These are phyloP conservation scores for Taiozyma sp. DNA, from an alignment of 1,139 yeast genomes.

Conservation along the genomic window DNA sequence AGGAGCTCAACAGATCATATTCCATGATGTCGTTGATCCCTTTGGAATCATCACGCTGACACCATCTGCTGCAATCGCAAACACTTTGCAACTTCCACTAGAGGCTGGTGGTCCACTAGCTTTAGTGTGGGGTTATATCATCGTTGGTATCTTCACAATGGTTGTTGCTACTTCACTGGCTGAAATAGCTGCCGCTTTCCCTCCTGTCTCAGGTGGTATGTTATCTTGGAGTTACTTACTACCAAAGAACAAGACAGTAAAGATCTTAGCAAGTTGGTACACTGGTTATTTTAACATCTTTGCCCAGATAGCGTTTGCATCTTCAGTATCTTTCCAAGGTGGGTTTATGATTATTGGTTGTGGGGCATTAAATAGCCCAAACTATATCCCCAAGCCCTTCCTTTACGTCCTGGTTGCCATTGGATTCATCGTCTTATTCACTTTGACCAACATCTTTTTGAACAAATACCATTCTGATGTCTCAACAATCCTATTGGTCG, in stretches of 20 bases:
- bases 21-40: conserved; percentile 30
- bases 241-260: conserved; percentile 10
- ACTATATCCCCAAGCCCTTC: conserved; percentile 14
- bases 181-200: conserved; percentile 25
- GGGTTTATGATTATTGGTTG: conserved; percentile 18
- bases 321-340: conserved; percentile 23
- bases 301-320: conserved; percentile 23
- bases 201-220: conserved; percentile 24
- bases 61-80: conserved; percentile 34
- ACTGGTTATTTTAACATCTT: conserved; percentile 24
- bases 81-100: conserved; percentile 25
- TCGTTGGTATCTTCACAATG: conserved; percentile 22
- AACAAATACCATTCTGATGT: conserved; percentile 21
- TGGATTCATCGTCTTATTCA: conserved; percentile 21
- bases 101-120: conserved; percentile 23
- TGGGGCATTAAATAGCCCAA: conserved; percentile 14
- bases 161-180: conserved; percentile 24
- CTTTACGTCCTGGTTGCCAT: conserved; percentile 20
- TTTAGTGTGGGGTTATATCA: conserved; percentile 25
- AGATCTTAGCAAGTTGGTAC: conserved; percentile 21
- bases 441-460: conserved; percentile 17
- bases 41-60: conserved; percentile 33
- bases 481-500: conserved; percentile 12
- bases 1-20: conserved; percentile 32
- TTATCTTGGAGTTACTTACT: conserved; percentile 21